Evolutionary conservation across 78 protist species (phyloP), one percentile per base, ranked within the genome.

Genomic region (Cavenderia fasciculata): DNA sequence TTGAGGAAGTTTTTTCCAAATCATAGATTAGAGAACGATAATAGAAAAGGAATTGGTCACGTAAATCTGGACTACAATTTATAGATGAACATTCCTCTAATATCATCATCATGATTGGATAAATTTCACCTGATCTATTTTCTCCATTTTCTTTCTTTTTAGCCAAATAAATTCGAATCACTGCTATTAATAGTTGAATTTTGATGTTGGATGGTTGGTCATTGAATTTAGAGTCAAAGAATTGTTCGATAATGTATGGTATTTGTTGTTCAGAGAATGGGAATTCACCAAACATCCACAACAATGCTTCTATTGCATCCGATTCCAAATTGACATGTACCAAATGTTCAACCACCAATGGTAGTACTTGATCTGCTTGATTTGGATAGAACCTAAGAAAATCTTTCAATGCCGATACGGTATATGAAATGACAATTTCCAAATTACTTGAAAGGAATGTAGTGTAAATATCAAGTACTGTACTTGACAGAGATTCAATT

Each of bases 271-370:
- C 74, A 29, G 27, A 23, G 16, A 71, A 59, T 41, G 96, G 97
- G 16, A 61, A 93, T 78, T 97, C 98, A 4, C 96, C 97, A 40
- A 97, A 31, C 68, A 97, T 88, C 99, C 99, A 97, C 16, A 97
- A 49, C 7, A 97, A 14, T 0, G 92, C 23, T 43, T 74, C 92
- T 3, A 41, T 68, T 1, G 90, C 92, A 0, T 59, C 29, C 27
- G 62, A 41, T 11, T 54, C 59, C 23, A 25, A 10, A 33, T 49
- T 7, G 14, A 34, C 59, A 5, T 40, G 43, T 40, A 27, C 23
- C 31, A 21, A 12, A 14, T 36, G 57, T 10, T 21, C 47, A 2
- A 59, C 14, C 4, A 68, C 29, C 2, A 40, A 40, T n/a, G 51
- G 59, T 51, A 69, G 8, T 44, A 52, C 59, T 1, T n/a, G 14